Evolutionary conservation across 805 yeast species (phyloP).

Genomic region (Hanseniaspora hatyaiensis): DNA sequence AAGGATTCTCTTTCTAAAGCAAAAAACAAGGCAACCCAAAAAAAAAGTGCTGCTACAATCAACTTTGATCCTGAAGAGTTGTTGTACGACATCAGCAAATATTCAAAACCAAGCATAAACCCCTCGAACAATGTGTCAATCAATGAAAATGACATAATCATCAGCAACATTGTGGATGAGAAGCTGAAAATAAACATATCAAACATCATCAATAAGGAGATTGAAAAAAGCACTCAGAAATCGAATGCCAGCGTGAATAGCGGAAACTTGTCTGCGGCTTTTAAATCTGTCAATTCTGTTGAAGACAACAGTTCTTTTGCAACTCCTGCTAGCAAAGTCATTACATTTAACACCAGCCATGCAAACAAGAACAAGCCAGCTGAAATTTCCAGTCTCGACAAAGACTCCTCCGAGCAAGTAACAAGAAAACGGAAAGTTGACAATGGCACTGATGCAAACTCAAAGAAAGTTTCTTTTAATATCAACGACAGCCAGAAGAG

Average conservation of each 20-base stretch:
- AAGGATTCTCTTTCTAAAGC: too few species aligned
- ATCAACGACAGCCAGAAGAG: not conserved
- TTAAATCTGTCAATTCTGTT: not conserved
- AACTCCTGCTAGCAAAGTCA: slow-evolving; percentile 6
- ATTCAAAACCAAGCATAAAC: too few species aligned
- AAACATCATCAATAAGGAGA: slow-evolving; percentile 11
- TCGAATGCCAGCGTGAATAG: not conserved
- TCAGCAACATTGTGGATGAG: slow-evolving; percentile 9
- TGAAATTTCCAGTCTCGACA: too few species aligned
- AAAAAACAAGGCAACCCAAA: not conserved
- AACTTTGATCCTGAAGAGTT: slow-evolving; percentile 2
- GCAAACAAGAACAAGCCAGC: not conserved
- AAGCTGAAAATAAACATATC: slow-evolving; percentile 12
- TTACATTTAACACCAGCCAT: not conserved
- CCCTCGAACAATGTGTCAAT: too few species aligned
- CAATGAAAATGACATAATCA: slow-evolving; percentile 5
- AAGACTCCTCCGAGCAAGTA: too few species aligned
- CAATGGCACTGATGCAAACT: not conserved
- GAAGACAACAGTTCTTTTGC: not conserved
- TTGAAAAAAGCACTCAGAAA: slow-evolving; percentile 7
- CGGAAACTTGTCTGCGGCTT: not conserved
- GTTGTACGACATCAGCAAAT: slow-evolving; percentile 1
- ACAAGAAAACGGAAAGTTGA: not conserved
- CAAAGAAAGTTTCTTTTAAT: slow-evolving; percentile 3
- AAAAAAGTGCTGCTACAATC: not conserved